Evolutionary conservation across 2,329 filamentous ascomycete genomes (phyloP).

Genomic region (Penicillium sclerotigenum): DNA sequence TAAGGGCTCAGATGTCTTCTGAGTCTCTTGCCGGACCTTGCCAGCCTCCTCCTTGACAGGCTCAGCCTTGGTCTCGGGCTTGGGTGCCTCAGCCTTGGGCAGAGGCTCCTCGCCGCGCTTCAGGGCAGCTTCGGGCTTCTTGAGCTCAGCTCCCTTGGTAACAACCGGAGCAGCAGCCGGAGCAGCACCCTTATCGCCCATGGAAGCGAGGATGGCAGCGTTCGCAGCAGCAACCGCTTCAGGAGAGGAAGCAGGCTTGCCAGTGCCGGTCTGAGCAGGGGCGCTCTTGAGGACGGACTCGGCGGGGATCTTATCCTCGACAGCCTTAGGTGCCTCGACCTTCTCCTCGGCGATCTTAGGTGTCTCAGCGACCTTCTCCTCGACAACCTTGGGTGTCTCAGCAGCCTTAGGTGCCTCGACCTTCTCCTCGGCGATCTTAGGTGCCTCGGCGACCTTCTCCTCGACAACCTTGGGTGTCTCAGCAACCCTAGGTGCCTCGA

Average conservation of each 20-base stretch:
- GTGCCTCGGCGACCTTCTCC: no score
- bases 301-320: slow-evolving; percentile 7
- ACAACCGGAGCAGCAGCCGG: slow-evolving; percentile 8
- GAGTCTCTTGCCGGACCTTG: neutral
- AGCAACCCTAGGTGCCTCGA: no score
- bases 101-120: slow-evolving; percentile 25
- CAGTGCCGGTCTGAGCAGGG: slow-evolving; percentile 2
- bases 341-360: slow-evolving; percentile 3
- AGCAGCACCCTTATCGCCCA: slow-evolving; percentile 19
- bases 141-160: slow-evolving; percentile 13
- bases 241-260: slow-evolving; percentile 15
- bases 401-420: neutral
- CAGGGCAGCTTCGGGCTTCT: slow-evolving; percentile 24
- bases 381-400: neutral
- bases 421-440: no score
- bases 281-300: slow-evolving; percentile 4
- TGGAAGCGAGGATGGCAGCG: slow-evolving; percentile 20
- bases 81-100: neutral
- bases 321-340: neutral
- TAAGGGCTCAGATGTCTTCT: slow-evolving; percentile 6
- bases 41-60: slow-evolving; percentile 6
- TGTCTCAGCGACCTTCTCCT: neutral
- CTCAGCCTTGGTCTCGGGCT: slow-evolving; percentile 12
- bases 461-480: no score
- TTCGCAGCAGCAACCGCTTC: slow-evolving; percentile 20